phyloP scores from a whole-genome alignment of 2,329 filamentous ascomycete genomes.

The Ophiognomonia clavigignenti-juglandacearum region DNA sequence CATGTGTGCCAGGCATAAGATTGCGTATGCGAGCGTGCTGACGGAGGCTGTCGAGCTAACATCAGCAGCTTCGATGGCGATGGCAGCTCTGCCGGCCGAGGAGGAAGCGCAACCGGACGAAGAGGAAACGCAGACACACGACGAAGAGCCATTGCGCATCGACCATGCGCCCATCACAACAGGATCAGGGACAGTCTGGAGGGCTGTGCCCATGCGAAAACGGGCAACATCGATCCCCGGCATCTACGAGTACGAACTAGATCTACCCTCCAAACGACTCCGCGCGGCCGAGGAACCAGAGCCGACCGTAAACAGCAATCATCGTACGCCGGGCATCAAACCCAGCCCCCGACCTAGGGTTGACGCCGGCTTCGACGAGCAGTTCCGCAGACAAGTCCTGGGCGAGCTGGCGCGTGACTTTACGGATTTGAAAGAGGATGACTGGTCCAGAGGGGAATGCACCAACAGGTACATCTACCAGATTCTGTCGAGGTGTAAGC shows the following conservation, averaged over 20 bases:
- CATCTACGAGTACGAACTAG: constrained; percentile 13
- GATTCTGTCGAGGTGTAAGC: constrained; percentile 14
- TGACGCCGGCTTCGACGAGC: constrained; percentile 7
- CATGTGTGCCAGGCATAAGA: constrained; percentile 10
- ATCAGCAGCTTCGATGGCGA: background rate
- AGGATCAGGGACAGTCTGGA: constrained; percentile 13
- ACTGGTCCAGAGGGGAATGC: constrained; percentile 14
- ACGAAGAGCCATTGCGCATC: background rate
- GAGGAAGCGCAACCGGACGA: background rate
- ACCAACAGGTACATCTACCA: constrained; percentile 15
- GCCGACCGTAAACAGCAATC: background rate
- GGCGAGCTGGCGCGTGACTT: constrained; percentile 10
- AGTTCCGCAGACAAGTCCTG: constrained; percentile 12
- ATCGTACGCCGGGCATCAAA: background rate
- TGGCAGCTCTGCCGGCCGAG: background rate
- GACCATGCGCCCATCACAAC: constrained; percentile 2
- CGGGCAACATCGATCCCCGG: constrained; percentile 13
- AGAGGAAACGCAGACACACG: background rate
- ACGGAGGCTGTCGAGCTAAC: constrained; percentile 7
- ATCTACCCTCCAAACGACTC: constrained; percentile 9
- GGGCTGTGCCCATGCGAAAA: constrained; percentile 9
- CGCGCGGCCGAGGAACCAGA: background rate
- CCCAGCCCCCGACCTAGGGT: background rate
- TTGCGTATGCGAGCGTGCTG: constrained; percentile 10
- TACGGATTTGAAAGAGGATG: constrained; percentile 14